A percentile compares a stretch with the other conserved stretches of the same genome.
Evolutionary conservation across 495 filamentous ascomycete species (phyloP).

Genomic region (Talaromyces stipitatus): DNA sequence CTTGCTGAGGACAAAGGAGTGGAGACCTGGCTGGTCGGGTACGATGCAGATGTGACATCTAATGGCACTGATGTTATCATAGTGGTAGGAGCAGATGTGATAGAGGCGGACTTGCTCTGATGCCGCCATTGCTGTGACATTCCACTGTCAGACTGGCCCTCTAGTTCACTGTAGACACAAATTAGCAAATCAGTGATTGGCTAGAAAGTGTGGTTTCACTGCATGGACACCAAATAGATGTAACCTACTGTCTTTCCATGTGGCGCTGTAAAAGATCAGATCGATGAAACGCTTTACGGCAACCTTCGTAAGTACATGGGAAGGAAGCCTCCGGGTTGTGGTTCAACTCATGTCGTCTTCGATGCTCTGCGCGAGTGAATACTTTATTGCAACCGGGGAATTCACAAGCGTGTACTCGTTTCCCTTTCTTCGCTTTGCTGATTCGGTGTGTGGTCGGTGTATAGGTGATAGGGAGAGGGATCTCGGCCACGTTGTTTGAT

Average conservation of each 20-base stretch:
- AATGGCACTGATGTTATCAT: slow-evolving; percentile 23
- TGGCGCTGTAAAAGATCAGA: slow-evolving; percentile 73
- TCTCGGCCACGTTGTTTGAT: slow-evolving; percentile 16
- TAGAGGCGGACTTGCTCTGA: slow-evolving; percentile 15
- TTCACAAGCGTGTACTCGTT: slow-evolving; percentile 69
- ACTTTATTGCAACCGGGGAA: slow-evolving; percentile 58
- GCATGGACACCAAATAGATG: no score
- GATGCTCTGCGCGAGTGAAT: slow-evolving; percentile 81
- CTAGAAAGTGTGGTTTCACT: no score
- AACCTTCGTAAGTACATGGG: slow-evolving; percentile 58
- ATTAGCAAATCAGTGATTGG: not conserved
- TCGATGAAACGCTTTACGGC: slow-evolving; percentile 74
- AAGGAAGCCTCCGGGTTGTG: slow-evolving; percentile 64
- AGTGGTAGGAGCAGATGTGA: slow-evolving; percentile 17
- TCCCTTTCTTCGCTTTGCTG: slow-evolving; percentile 77
- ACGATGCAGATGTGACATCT: slow-evolving; percentile 15
- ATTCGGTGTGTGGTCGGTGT: slow-evolving; percentile 71
- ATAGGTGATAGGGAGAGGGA: slow-evolving; percentile 36
- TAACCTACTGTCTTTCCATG: slow-evolving; percentile 48
- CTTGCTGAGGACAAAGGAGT: slow-evolving; percentile 40
- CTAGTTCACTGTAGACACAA: slow-evolving; percentile 24
- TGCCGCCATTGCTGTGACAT: slow-evolving; percentile 21
- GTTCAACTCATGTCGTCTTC: slow-evolving; percentile 80
- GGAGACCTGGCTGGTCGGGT: slow-evolving; percentile 21
- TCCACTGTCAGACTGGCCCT: slow-evolving; percentile 27